Percentiles rank a stretch among this genome's conserved stretches.
phyloP scores from a whole-genome alignment of 2,329 filamentous ascomycete genomes.

The Hypoxylon sp. region DNA sequence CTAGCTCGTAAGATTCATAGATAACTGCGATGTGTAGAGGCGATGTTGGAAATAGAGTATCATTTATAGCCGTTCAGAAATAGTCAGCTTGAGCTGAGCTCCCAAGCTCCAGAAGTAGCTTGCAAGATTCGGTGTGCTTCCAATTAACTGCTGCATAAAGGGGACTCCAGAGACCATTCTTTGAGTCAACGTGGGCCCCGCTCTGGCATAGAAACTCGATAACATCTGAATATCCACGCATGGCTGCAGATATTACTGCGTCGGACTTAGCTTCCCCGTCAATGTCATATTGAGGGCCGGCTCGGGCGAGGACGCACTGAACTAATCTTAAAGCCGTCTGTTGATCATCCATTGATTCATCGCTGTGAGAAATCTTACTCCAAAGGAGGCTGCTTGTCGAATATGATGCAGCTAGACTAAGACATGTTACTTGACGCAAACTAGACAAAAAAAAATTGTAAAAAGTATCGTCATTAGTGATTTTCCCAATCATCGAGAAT shows the following conservation, averaged over 20 bases:
- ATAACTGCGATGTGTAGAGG: slow-evolving; percentile 1
- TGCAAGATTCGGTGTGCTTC: neutral
- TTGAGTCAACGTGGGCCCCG: neutral
- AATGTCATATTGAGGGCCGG: slow-evolving; percentile 1
- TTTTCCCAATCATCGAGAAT: neutral
- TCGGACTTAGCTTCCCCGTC: slow-evolving; percentile 9
- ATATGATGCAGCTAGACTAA: slow-evolving; percentile 5
- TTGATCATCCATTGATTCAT: neutral
- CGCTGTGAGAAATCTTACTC: neutral
- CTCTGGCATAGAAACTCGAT: slow-evolving; percentile 4
- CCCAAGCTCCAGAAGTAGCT: slow-evolving; percentile 8
- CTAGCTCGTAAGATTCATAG: neutral
- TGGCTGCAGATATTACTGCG: slow-evolving; percentile 8
- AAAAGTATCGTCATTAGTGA: neutral
- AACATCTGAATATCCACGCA: slow-evolving; percentile 5
- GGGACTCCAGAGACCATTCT: neutral
- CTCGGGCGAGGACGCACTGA: neutral
- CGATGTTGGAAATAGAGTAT: neutral
- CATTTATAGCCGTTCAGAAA: no score
- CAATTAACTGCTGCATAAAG: slow-evolving; percentile 2
- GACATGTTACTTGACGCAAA: neutral
- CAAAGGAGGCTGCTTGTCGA: neutral
- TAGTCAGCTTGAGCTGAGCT: slow-evolving; percentile 1
- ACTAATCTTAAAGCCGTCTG: neutral
- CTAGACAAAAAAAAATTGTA: neutral